A percentile compares a stretch with the other conserved stretches of the same genome.
Evolutionary conservation across 2,329 filamentous ascomycete species (phyloP).

Genomic region (Blastomyces gilchristii): DNA sequence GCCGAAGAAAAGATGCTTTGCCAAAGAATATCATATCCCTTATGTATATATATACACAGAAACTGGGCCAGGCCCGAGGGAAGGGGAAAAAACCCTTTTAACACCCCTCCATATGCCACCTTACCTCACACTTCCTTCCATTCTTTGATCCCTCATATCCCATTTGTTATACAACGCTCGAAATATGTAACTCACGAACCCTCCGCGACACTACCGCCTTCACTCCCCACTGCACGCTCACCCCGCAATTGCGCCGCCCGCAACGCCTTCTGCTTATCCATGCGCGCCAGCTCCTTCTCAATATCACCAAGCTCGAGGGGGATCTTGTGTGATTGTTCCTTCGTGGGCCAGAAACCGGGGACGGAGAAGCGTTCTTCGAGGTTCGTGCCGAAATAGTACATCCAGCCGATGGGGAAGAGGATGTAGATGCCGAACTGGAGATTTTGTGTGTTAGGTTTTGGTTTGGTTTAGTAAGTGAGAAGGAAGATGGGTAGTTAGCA

Average conservation of each 20-base stretch:
- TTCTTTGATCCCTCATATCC: neutral
- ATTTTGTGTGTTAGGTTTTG: neutral
- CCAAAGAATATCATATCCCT: neutral
- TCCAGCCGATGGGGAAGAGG: constrained; percentile 96
- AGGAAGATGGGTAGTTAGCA: neutral
- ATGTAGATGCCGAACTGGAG: constrained; percentile 92
- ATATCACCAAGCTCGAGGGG: constrained; percentile 51
- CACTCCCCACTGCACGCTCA: constrained; percentile 9
- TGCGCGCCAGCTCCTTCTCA: constrained; percentile 63
- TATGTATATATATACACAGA: neutral
- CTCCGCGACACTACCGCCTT: constrained; percentile 5
- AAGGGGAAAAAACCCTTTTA: constrained; percentile 9
- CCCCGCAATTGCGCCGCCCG: constrained; percentile 23
- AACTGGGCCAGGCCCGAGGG: constrained; percentile 8
- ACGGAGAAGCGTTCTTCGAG: constrained; percentile 86
- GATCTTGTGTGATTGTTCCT: constrained; percentile 43
- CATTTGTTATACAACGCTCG: neutral
- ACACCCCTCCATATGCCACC: constrained; percentile 18
- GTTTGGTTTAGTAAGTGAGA: too few species aligned
- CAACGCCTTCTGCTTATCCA: constrained; percentile 45
- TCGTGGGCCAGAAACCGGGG: constrained; percentile 85
- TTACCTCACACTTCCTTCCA: neutral
- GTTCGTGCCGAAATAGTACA: constrained; percentile 99
- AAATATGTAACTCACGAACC: neutral
- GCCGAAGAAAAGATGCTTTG: neutral